Percentiles rank a stretch among this genome's conserved stretches.
Conservation (phyloP, 805 yeast genomes). For the Candida lessepsii region DNA sequence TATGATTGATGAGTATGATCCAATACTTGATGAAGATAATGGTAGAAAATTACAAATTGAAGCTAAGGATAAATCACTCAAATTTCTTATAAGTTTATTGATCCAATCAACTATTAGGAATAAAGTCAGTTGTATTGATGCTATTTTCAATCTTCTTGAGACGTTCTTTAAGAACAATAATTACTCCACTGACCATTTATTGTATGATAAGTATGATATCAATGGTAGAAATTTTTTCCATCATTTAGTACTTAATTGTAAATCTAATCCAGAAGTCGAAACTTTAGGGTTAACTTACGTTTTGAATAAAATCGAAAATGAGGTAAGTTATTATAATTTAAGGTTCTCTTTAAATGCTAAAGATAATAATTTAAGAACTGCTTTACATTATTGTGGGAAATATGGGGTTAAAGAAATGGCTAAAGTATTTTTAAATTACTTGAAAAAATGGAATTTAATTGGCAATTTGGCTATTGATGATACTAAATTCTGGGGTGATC, state of each 20-base stretch:
- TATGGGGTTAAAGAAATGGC: slow-evolving; percentile 74
- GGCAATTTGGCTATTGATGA: slow-evolving; percentile 55
- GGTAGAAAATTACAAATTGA: slow-evolving; percentile 42
- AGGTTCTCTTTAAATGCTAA: slow-evolving; percentile 49
- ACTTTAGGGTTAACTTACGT: slow-evolving; percentile 59
- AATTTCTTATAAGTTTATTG: slow-evolving; percentile 56
- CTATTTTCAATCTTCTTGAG: slow-evolving; percentile 47
- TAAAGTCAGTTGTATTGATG: slow-evolving; percentile 57
- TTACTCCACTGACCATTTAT: slow-evolving; percentile 19
- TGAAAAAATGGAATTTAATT: slow-evolving; percentile 61
- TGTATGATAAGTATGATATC: slow-evolving; percentile 64
- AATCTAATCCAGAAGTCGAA: slow-evolving; percentile 27
- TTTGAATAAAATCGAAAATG: slow-evolving; percentile 44
- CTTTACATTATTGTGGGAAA: slow-evolving; percentile 86
- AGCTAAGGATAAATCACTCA: slow-evolving; percentile 42
- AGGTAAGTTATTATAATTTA: slow-evolving; percentile 12
- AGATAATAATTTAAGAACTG: slow-evolving; percentile 79
- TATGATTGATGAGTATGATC: slow-evolving; percentile 3
- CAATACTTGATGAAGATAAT: slow-evolving; percentile 39
- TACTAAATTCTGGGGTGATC: slow-evolving; percentile 64
- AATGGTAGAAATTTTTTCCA: slow-evolving; percentile 84
- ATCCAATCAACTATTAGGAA: slow-evolving; percentile 62
- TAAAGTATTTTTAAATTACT: slow-evolving; percentile 51
- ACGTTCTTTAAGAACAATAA: slow-evolving; percentile 37
- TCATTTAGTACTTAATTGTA: slow-evolving; percentile 65